Evolutionary conservation across 257 asterid genomes (phyloP).

Genomic region (Coffea canephora): DNA sequence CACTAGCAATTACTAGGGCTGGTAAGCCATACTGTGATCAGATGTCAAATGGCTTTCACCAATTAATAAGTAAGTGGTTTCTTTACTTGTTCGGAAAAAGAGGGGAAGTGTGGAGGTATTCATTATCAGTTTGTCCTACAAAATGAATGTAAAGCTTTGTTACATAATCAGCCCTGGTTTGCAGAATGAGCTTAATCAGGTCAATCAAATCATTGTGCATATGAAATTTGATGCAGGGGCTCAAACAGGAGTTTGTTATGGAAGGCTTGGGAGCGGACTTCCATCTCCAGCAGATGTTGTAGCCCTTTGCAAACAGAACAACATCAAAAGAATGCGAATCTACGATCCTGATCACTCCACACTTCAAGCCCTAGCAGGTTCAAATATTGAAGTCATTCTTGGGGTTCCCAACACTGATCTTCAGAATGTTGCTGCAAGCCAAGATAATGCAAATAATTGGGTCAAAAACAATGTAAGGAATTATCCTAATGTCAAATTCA

Average conservation of each 20-base stretch:
- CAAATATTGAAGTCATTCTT: conserved; percentile 33
- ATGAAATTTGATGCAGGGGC: conserved; percentile 22
- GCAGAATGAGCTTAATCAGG: too few relatives aligned
- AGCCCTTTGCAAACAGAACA: conserved; percentile 28
- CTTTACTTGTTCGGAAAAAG: too few relatives aligned
- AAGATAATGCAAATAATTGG: conserved; percentile 56
- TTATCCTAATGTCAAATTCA: conserved; percentile 37
- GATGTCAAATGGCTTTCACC: too few relatives aligned
- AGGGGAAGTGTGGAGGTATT: too few relatives aligned
- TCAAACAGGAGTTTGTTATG: conserved; percentile 38
- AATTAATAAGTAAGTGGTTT: too few relatives aligned
- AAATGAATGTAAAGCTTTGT: too few relatives aligned
- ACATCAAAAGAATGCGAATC: conserved; percentile 34
- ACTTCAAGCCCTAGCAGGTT: conserved; percentile 30
- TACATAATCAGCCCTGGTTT: too few relatives aligned
- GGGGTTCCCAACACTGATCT: conserved; percentile 38
- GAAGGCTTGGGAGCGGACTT: conserved; percentile 24
- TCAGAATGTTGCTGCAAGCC: conserved; percentile 33
- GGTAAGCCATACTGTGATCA: neutral
- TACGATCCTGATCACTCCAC: conserved; percentile 33
- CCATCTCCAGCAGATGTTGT: conserved; percentile 33
- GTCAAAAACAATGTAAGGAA: conserved; percentile 48
- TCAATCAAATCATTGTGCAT: neutral
- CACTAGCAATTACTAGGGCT: too few relatives aligned
- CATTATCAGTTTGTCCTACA: too few relatives aligned